Conservation (phyloP, 73 alveolate species). For the Diophrys appendiculata region DNA sequence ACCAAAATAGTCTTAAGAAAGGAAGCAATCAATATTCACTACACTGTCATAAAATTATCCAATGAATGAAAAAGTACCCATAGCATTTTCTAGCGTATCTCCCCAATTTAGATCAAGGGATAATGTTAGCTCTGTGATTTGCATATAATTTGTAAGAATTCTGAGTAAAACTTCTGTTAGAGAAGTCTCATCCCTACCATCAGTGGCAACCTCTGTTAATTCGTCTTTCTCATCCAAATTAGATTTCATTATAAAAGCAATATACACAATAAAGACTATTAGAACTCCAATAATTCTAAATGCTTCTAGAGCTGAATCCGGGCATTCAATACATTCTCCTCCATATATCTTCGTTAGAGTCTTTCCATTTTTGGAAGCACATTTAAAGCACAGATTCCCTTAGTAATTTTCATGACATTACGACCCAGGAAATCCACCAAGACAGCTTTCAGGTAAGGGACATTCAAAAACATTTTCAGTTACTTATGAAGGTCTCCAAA, state of each 20-base stretch:
- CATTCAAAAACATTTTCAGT: too few relatives aligned
- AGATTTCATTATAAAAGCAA: background rate
- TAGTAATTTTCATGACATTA: too few relatives aligned
- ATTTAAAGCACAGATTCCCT: conserved; percentile 13
- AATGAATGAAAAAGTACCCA: too few relatives aligned
- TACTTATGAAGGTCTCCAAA: conserved; percentile 11
- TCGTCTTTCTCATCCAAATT: background rate
- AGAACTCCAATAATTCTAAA: background rate
- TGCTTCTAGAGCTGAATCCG: background rate
- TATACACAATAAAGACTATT: background rate
- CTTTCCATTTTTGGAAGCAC: background rate
- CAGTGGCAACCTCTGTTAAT: background rate
- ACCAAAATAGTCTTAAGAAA: background rate
- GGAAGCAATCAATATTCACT: background rate
- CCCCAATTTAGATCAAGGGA: background rate
- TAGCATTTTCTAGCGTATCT: background rate
- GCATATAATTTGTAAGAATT: conserved; percentile 13
- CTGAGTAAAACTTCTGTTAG: background rate
- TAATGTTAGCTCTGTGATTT: background rate
- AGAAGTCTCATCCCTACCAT: background rate
- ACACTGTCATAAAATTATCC: too few relatives aligned
- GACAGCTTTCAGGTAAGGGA: too few relatives aligned
- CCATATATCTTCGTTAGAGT: background rate
- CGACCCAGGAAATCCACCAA: too few relatives aligned
- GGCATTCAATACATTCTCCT: conserved; percentile 8